A percentile compares a stretch with the other conserved stretches of the same genome.
Evolutionary conservation across 495 filamentous ascomycete genomes (phyloP).

Genomic region (Hypoxylon lienhwacheense): DNA sequence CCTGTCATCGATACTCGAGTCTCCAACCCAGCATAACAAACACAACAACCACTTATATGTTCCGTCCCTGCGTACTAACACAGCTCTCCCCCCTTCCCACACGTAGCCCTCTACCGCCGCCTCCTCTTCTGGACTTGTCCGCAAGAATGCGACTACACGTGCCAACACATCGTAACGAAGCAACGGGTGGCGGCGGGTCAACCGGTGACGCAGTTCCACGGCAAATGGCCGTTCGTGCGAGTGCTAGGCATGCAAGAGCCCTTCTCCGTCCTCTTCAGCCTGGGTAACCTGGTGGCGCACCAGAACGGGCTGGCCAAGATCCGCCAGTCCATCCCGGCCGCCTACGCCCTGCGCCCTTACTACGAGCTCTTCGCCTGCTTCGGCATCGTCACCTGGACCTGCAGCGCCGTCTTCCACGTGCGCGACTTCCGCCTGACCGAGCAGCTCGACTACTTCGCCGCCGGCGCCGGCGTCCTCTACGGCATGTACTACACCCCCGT

Average conservation of each 20-base stretch:
- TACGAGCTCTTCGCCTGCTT: conserved; percentile 82
- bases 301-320: conserved; percentile 73
- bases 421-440: conserved; percentile 85
- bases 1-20: neutral
- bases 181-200: conserved; percentile 64
- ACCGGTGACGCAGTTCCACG: conserved; percentile 88
- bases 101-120: conserved; percentile 64
- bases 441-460: conserved; percentile 93
- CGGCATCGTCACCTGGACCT: conserved; percentile 80
- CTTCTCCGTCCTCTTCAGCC: conserved; percentile 87
- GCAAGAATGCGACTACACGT: conserved; percentile 95
- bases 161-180: conserved; percentile 90
- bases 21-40: neutral
- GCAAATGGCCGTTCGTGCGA: conserved; percentile 98
- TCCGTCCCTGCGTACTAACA: neutral
- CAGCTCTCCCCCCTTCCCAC: neutral
- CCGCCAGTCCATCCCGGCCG: conserved; percentile 65
- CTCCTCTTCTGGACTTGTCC: conserved; percentile 81
- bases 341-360: conserved; percentile 75
- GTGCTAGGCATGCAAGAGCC: conserved; percentile 93
- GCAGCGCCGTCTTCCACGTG: conserved; percentile 87
- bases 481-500: conserved; percentile 83
- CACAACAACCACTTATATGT: no score
- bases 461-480: conserved; percentile 87
- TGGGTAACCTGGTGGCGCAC: conserved; percentile 89